Base-by-base conservation (phyloP, 495 filamentous ascomycete genomes). In the Usnea hakonensis region DNA sequence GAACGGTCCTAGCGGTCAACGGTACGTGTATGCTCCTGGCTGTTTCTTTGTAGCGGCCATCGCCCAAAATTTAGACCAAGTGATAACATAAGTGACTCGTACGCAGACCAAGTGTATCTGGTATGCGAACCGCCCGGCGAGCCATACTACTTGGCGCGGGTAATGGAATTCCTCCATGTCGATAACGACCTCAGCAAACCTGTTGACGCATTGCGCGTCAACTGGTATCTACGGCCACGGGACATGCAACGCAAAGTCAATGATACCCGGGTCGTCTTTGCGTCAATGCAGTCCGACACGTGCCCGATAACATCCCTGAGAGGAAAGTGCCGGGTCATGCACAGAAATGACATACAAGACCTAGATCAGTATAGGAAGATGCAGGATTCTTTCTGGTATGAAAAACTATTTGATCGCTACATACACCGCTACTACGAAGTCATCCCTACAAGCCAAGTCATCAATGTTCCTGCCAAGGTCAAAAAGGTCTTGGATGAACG, bases 381-480 rank as follows among this genome's bases (percentile, higher is more conserved):
- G 28, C 86, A 87, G 63, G 89, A 99, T 72, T 83, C 80, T 65
- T 99, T 99, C 71, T 99, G 90, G 88, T 99, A 90, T 72, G 92
- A 96, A 69, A 95, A 96, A 72, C 84, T 97, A 75, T 97, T 92
- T 74, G 94, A 99, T 76, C 86, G 94, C 23, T 99, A 97, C 76
- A 97, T 97, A 55, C 91, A 95, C 68, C 93, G 95, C 48, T 88
- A 90, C 73, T 99, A 97, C 78, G 95, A 97, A 62, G 90, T 96
- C 37, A 92, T 99, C 59, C 93, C 94, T 2, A 94, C 91, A 1
- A 83, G 79, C 50, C 85, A 90, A 71, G 92, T 99, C 59, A 91
- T 97, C 75, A 99, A 99, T 73, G 94, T 99, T 33, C 94, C 94
- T 14, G 85, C 84, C 60, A 87, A 88, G 68, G 91, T 99, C 68